Evolutionary conservation across 306 rosid genomes (phyloP).

Genomic region (Nissolia schottii): DNA sequence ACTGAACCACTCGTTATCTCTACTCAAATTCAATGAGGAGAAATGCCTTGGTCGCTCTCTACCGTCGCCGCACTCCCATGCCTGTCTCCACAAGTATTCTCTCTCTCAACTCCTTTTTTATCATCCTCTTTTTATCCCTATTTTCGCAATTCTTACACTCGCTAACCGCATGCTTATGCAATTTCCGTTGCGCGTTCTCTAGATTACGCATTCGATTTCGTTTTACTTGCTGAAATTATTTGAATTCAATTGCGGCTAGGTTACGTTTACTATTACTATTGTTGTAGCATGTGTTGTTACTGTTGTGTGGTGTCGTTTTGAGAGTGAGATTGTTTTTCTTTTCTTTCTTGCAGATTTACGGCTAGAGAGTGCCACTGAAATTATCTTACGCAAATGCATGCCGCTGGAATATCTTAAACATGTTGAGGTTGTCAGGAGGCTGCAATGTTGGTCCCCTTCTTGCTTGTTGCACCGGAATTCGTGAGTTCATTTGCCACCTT

Average conservation of each 20-base stretch:
- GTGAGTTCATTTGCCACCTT: constrained; percentile 43
- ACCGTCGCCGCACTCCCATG: constrained; percentile 45
- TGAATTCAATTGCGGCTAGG: constrained; percentile 1
- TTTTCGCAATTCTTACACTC: background rate
- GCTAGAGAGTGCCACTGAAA: constrained; percentile 26
- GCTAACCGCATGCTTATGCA: background rate
- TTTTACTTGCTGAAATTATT: constrained; percentile 12
- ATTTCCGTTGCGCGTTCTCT: background rate
- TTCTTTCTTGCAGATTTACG: constrained; percentile 43
- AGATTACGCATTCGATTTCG: background rate
- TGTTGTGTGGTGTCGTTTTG: background rate
- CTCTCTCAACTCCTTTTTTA: background rate
- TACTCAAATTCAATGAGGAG: constrained; percentile 63
- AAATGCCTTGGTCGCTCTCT: constrained; percentile 58
- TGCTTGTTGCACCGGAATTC: constrained; percentile 46
- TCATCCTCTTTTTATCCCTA: background rate
- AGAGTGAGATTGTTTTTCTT: background rate
- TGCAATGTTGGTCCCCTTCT: constrained; percentile 27
- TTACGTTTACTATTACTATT: background rate
- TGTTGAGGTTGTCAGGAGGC: constrained; percentile 29
- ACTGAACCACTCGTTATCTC: background rate
- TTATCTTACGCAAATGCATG: constrained; percentile 37
- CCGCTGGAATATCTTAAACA: constrained; percentile 40
- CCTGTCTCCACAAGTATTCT: constrained; percentile 38
- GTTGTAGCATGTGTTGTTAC: background rate